Base-by-base conservation (phyloP, 805 yeast species). In the Kazachstania kunashirensis region DNA sequence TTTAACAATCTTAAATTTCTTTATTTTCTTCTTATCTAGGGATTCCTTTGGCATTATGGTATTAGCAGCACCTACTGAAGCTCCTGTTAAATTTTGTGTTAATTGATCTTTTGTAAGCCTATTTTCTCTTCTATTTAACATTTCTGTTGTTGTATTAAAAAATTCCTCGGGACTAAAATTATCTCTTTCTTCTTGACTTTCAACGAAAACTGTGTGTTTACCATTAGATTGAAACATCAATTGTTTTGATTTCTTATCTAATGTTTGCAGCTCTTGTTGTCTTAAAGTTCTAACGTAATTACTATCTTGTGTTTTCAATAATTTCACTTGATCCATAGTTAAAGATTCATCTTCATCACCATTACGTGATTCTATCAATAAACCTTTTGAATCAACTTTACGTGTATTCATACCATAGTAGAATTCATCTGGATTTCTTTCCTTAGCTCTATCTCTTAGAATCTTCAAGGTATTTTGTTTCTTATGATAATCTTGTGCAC, bases 341-440 rank as follows among this genome's bases (percentile, higher is more conserved):
- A 86, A 61, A 23, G 66, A 65, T 20, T 43, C 37, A 18, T 52
- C 55, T 46, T 74, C 81, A 14, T 74, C 81, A 7, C 51, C 56
- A 29, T 44, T 55, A 42, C 94, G 68, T 16, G 83, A 84, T 1
- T 77, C 64, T 9, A 81, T 57, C 33, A 81, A 52, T 7, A 83
- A 68, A 1, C 96, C 96, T 9, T 70, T 65, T 2, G 67, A 62
- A 45, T 85, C 94, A 4, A 92, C 76, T 49, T 68, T 70, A 42
- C 68, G 66, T 11, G 70, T 67, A 23, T 79, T 73, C 98, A 92
- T 92, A 15, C 85, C 92, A 73, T 85, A 95, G 60, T 89, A 86
- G 64, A 82, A 92, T 61, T 92, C 98, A 69, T 92, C 98, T 12
- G 94, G 94, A 56, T 92, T 92, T 48, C 85, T 71, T 31, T 70